Percentiles rank a stretch among this genome's conserved stretches.
Conservation (phyloP, 768 basidiomycete genomes). For the Naganishia vaughanmartiniae region DNA sequence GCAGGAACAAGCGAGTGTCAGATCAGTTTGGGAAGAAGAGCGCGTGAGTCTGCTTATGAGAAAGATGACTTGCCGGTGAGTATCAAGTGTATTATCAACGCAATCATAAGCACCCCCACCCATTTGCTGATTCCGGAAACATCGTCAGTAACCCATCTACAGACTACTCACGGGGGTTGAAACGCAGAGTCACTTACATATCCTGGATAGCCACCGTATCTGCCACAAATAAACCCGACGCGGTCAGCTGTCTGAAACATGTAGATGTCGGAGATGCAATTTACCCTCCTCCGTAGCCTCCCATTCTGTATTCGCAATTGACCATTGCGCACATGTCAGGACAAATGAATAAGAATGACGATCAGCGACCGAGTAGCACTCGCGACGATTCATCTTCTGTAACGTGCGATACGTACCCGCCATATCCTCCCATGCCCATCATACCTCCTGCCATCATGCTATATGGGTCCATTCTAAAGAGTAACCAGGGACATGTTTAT, state of each 20-base stretch:
- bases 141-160: too few species aligned
- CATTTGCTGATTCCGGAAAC: conserved; percentile 15
- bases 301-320: not conserved
- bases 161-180: not conserved
- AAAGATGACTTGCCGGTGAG: conserved; percentile 25
- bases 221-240: not conserved
- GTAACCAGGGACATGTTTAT: not conserved
- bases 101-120: conserved; percentile 29
- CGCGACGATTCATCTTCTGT: not conserved
- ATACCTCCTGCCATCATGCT: conserved; percentile 19
- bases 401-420: not conserved
- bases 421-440: conserved; percentile 23
- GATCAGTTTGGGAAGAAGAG: not conserved
- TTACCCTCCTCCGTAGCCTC: conserved; percentile 1
- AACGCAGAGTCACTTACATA: not conserved
- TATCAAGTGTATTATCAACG: conserved; percentile 20
- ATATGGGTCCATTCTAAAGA: conserved; percentile 24
- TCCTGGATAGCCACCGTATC: conserved; percentile 17
- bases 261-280: not conserved
- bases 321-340: not conserved
- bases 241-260: not conserved
- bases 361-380: not conserved
- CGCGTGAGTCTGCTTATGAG: not conserved
- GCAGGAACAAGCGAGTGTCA: not conserved
- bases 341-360: not conserved